Percentiles rank a stretch among this genome's conserved stretches.
phyloP scores from a whole-genome alignment of 805 yeast genomes.

The Suhomyces xylopsoci region DNA sequence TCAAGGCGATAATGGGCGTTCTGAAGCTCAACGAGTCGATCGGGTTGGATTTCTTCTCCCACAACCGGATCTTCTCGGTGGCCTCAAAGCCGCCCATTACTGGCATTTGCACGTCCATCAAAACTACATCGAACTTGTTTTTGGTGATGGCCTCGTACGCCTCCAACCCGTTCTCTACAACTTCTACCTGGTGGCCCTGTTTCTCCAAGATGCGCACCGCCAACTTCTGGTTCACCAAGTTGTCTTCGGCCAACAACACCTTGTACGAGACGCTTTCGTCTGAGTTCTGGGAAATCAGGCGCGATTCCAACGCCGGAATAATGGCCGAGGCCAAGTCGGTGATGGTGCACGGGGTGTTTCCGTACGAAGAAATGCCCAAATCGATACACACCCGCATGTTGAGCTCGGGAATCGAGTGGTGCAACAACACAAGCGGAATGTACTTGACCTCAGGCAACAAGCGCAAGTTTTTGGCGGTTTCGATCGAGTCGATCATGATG shows the following conservation, averaged over 20 bases:
- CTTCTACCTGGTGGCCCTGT: constrained; percentile 79
- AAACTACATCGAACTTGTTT: constrained; percentile 70
- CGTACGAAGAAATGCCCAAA: constrained; percentile 82
- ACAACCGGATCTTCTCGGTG: constrained; percentile 77
- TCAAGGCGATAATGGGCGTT: constrained; percentile 84
- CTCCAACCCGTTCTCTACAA: constrained; percentile 82
- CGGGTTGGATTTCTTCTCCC: constrained; percentile 80
- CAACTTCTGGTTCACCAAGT: constrained; percentile 79
- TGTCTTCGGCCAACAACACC: constrained; percentile 81
- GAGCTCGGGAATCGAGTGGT: constrained; percentile 70
- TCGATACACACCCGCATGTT: constrained; percentile 81
- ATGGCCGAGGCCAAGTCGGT: constrained; percentile 79
- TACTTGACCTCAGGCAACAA: constrained; percentile 74
- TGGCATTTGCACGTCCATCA: constrained; percentile 96
- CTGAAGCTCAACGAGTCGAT: constrained; percentile 66
- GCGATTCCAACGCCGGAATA: constrained; percentile 80
- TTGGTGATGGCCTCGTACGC: constrained; percentile 74
- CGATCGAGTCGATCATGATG: constrained; percentile 77
- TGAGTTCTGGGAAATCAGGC: constrained; percentile 74
- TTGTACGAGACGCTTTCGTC: constrained; percentile 75
- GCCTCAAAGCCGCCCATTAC: constrained; percentile 95
- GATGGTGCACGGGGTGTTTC: constrained; percentile 82
- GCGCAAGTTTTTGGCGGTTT: constrained; percentile 67
- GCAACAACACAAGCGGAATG: constrained; percentile 77
- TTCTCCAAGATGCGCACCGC: constrained; percentile 84